Base-by-base conservation (phyloP, 2,329 filamentous ascomycete species). In the Botrytis pseudocinerea region DNA sequence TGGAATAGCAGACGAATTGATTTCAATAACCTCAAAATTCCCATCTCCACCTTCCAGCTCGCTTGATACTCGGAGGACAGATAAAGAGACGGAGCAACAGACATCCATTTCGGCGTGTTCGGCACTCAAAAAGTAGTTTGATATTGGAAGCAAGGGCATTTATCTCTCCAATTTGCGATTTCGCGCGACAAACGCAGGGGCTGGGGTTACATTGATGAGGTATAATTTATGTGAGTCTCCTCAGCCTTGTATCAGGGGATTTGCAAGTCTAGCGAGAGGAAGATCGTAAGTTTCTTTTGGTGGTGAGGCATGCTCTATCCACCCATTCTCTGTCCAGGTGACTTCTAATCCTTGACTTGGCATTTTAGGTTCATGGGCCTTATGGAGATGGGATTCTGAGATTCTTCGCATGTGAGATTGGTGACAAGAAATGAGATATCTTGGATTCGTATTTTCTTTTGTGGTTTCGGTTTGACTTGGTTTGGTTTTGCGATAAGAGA, bases 171-270 rank as follows among this genome's bases (percentile, higher is more conserved):
- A 65, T 68, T 68, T 68, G 32, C 63, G 70, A 72, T 44, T 68
- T 68, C 54, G 51, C 70, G 70, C 63, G 63, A 69, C 70, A 72
- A 68, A 69, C 70, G 70, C 70, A 72, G 32, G 22, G 59, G 59
- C 28, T 48, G 42, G 69, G 69, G 57, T 46, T 51, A 25, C 25
- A 44, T 40, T 14, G 32, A 63, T 42, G 28, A 44, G 42, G 25
- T 22, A 32, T 70, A 16, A 42, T 72, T 38, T 68, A 46, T 48
- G n/a, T 35, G 44, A 70, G 18, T 64, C 42, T 38, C 54, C 66
- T 68, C 65, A 60, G 66, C 54, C 59, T 64, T 70, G 68, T 70
- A 28, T 70, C 59, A 70, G 68, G 68, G 68, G 68, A 44, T 65
- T 46, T 65, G 9, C 63, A 38, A 25, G 20, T 68, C 65, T 68